Percentiles rank a stretch among this genome's conserved stretches.
Conservation (phyloP, 75 land plant species). For the Sequoia sempervirens region DNA sequence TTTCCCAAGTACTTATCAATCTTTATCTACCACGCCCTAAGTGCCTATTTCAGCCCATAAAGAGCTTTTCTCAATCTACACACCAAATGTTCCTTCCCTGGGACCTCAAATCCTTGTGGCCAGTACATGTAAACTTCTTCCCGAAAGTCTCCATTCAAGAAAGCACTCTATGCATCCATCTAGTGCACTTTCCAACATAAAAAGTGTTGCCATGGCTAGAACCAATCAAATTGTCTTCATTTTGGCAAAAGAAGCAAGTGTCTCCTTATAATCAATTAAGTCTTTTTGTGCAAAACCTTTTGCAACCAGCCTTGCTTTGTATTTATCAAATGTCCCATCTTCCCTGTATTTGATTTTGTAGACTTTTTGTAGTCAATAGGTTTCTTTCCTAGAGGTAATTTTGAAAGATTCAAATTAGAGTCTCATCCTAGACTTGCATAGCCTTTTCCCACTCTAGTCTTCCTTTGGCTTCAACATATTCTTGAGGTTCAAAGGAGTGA, state of each 20-base stretch:
- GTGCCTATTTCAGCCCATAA: not conserved
- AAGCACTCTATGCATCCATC: no score
- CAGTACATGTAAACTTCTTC: no score
- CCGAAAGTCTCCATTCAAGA: no score
- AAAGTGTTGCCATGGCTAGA: no score
- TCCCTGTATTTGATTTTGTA: not conserved
- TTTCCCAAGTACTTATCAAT: not conserved
- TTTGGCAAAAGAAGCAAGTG: not conserved
- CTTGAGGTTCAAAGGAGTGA: not conserved
- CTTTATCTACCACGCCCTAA: not conserved
- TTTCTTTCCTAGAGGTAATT: not conserved
- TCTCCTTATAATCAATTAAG: not conserved
- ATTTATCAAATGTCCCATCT: not conserved
- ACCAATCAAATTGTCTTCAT: not conserved
- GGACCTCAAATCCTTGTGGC: no score
- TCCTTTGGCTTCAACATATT: not conserved
- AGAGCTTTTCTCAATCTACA: not conserved
- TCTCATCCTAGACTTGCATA: not conserved
- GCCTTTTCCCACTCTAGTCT: not conserved
- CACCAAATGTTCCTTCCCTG: no score
- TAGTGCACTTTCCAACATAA: no score
- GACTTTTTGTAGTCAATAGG: conserved; percentile 2
- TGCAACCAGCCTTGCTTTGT: conserved; percentile 6
- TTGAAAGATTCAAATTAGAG: no score
- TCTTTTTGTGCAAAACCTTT: conserved; percentile 7